Evolutionary conservation across 768 basidiomycete species (phyloP).

Genomic region (Lyophyllum atratum): DNA sequence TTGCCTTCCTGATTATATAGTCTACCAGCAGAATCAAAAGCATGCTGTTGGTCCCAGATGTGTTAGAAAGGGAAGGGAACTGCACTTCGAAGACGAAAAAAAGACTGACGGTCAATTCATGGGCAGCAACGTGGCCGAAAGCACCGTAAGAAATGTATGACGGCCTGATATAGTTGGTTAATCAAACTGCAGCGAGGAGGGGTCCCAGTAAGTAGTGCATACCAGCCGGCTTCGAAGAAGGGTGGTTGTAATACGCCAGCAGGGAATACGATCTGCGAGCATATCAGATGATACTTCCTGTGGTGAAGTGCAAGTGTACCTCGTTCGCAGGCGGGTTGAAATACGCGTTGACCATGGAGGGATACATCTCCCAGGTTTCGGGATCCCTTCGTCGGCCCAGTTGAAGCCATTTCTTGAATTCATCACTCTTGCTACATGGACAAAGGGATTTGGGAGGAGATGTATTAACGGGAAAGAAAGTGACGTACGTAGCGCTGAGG

Average conservation of each 20-base stretch:
- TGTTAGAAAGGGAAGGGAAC: background rate
- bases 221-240: slow-evolving; percentile 86
- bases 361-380: slow-evolving; percentile 86
- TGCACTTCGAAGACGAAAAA: background rate
- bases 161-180: slow-evolving; percentile 54
- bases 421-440: slow-evolving; percentile 50
- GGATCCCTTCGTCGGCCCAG: slow-evolving; percentile 70
- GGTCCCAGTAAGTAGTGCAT: slow-evolving; percentile 14
- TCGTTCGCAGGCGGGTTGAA: slow-evolving; percentile 88
- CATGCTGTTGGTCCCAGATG: slow-evolving; percentile 53
- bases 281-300: background rate
- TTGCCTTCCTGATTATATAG: slow-evolving; percentile 91
- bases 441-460: background rate
- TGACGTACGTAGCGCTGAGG: slow-evolving; percentile 55
- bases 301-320: slow-evolving; percentile 37
- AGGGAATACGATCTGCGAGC: slow-evolving; percentile 83
- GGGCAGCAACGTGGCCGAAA: slow-evolving; percentile 90
- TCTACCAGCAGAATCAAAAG: slow-evolving; percentile 87
- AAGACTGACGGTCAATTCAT: slow-evolving; percentile 79
- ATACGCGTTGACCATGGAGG: slow-evolving; percentile 87
- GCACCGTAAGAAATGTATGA: slow-evolving; percentile 88
- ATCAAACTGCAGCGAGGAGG: slow-evolving; percentile 3
- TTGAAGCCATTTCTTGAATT: slow-evolving; percentile 71
- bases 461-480: background rate
- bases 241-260: slow-evolving; percentile 94